Conservation (phyloP, 345 rosid species). For the Lenwebbia sp. region DNA sequence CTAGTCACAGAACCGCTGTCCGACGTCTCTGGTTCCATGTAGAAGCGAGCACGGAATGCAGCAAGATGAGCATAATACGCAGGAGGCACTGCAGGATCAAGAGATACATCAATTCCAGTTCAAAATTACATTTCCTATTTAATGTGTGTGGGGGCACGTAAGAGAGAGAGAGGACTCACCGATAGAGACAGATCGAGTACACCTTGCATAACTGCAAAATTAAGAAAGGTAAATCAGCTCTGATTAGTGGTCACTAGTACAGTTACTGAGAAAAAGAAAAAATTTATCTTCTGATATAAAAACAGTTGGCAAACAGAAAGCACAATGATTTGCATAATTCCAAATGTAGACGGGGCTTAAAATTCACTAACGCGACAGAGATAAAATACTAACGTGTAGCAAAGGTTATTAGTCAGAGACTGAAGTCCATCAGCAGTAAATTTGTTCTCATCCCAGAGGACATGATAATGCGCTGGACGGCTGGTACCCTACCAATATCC, state of each 20-base stretch:
- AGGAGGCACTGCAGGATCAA: slow-evolving; percentile 66
- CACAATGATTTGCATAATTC: neutral
- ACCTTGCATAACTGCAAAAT: slow-evolving; percentile 75
- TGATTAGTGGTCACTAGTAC: neutral
- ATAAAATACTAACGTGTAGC: slow-evolving; percentile 65
- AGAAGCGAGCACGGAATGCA: slow-evolving; percentile 94
- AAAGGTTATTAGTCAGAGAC: slow-evolving; percentile 83
- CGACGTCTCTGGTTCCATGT: slow-evolving; percentile 97
- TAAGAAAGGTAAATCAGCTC: neutral
- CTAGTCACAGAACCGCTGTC: slow-evolving; percentile 95
- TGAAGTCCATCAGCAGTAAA: slow-evolving; percentile 90
- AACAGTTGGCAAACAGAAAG: neutral
- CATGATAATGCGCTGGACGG: slow-evolving; percentile 97
- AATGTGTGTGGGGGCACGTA: neutral
- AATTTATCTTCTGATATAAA: neutral
- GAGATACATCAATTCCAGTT: neutral
- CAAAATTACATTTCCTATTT: neutral
- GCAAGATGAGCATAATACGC: slow-evolving; percentile 98
- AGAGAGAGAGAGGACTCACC: slow-evolving; percentile 31
- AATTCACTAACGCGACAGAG: neutral
- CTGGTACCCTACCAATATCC: slow-evolving; percentile 58
- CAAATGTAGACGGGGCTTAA: neutral
- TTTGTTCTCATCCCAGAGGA: slow-evolving; percentile 98
- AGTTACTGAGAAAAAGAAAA: neutral
- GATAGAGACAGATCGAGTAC: slow-evolving; percentile 92